These are phyloP conservation scores for Stagonosporopsis cucurbitacearum DNA, from an alignment of 2,329 filamentous ascomycete genomes.

Conservation along the genomic window DNA sequence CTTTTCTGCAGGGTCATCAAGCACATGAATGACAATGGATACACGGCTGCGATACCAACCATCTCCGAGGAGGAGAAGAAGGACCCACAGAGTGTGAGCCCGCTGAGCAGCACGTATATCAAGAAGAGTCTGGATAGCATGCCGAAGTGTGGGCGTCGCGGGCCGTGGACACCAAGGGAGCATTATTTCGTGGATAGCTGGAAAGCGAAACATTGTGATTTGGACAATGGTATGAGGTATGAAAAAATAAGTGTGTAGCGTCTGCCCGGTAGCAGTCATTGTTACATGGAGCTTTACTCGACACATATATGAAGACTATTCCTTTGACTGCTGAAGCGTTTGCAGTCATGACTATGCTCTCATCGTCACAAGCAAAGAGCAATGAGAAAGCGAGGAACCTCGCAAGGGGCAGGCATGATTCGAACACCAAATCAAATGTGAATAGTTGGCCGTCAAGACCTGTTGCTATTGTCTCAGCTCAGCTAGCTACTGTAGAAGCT, in stretches of 20 bases:
- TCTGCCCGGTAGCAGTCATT: too few relatives aligned
- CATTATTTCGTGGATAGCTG: conserved; percentile 55
- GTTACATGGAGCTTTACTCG: too few relatives aligned
- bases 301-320: too few relatives aligned
- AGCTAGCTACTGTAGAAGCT: not conserved
- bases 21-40: conserved; percentile 55
- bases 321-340: too few relatives aligned
- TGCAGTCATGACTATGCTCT: too few relatives aligned
- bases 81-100: conserved; percentile 51
- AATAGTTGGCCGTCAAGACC: too few relatives aligned
- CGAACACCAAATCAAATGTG: too few relatives aligned
- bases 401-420: too few relatives aligned
- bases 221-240: conserved; percentile 52
- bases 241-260: conserved; percentile 29
- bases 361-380: too few relatives aligned
- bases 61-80: conserved; percentile 50
- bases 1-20: conserved; percentile 60
- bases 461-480: not conserved
- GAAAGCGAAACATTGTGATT: conserved; percentile 51
- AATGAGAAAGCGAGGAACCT: too few relatives aligned
- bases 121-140: conserved; percentile 49
- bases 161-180: conserved; percentile 53
- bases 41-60: conserved; percentile 54
- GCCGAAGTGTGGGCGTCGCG: conserved; percentile 56
- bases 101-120: conserved; percentile 60